Evolutionary conservation across 768 basidiomycete genomes (phyloP), one percentile per base, ranked within the genome.

Genomic region (Mycena maculata): DNA sequence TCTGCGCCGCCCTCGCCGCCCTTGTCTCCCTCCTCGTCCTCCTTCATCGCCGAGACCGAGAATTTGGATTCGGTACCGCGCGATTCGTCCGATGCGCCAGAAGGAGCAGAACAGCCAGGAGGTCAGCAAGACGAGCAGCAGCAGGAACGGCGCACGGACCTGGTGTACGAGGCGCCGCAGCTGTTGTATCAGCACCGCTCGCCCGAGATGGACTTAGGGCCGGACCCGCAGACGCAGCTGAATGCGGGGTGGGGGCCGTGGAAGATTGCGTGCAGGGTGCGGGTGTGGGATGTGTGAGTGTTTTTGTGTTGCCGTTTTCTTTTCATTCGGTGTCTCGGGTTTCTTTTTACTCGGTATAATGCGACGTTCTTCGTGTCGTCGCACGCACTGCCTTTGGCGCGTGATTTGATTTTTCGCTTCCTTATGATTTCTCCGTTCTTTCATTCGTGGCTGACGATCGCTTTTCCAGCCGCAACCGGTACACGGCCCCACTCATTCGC

Each of bases 211-310:
- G 67, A 69, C 16, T 31, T 70, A 28, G 68, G 68, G 0, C 68
- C 68, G 10, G 60, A 70, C 28, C 68, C 68, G 6, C 48, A 31
- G 18, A 50, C 54, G 44, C 54, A 55, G 10, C 22, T 65, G 65
- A 59, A 57, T 52, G 45, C 58, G 42, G 36, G n/a, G 30, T 71
- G 69, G 69, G 69, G 69, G 0, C 52, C 58, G 52, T 71, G 69
- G 69, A 71, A 71, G 65, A 71, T 71, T 23, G 69, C 69, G 57
- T 71, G 65, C 64, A 57, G 69, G 58, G 39, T 67, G 41, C 16
- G 69, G 31, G 69, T 71, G 31, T 71, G 65, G 65, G 69, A 71
- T 42, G 47, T 67, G 69, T 71, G 38, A 62, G 69, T 65, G 6
- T 55, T 49, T 18, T 55, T 42, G 12, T 23, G 36, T 25, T 9